phyloP scores from a whole-genome alignment of 768 basidiomycete species.

The Postia placenta region DNA sequence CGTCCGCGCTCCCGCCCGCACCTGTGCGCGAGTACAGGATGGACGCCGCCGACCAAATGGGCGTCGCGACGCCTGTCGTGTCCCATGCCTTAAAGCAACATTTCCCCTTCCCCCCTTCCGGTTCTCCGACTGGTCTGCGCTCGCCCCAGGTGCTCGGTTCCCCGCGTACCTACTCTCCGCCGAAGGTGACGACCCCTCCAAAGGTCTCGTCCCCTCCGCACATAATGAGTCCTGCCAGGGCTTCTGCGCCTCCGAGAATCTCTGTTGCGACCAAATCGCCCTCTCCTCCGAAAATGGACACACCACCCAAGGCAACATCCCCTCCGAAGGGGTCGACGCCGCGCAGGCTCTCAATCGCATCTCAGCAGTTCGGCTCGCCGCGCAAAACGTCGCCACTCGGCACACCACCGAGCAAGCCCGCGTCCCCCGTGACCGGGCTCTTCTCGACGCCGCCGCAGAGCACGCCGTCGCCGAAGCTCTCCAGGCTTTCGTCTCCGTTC shows the following conservation, averaged over 20 bases:
- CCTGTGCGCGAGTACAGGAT: constrained; percentile 17
- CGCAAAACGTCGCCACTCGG: constrained; percentile 6
- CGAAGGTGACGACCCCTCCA: constrained; percentile 10
- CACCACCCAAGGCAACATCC: constrained; percentile 13
- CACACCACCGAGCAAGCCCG: constrained; percentile 11
- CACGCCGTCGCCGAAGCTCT: constrained; percentile 19
- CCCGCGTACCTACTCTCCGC: constrained; percentile 23
- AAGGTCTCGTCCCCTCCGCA: constrained; percentile 15
- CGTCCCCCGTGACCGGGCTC: constrained; percentile 17
- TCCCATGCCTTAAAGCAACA: constrained; percentile 9
- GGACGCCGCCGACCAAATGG: constrained; percentile 19
- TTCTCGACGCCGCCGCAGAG: constrained; percentile 12
- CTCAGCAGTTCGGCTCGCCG: constrained; percentile 6
- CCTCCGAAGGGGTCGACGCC: constrained; percentile 8
- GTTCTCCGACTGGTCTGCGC: constrained; percentile 23
- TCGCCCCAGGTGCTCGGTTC: constrained; percentile 22
- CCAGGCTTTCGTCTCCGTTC: constrained; percentile 16
- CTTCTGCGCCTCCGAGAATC: constrained; percentile 8
- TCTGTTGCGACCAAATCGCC: constrained; percentile 9
- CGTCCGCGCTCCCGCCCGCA: constrained; percentile 19
- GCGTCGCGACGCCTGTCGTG: constrained; percentile 14
- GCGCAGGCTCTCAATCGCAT: constrained; percentile 7
- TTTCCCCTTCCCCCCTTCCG: constrained; percentile 22
- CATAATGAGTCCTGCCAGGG: constrained; percentile 8
- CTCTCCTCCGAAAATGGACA: constrained; percentile 14